phyloP scores from a whole-genome alignment of 2,329 filamentous ascomycete genomes.

The Hymenotorrendiella dingleyae region DNA sequence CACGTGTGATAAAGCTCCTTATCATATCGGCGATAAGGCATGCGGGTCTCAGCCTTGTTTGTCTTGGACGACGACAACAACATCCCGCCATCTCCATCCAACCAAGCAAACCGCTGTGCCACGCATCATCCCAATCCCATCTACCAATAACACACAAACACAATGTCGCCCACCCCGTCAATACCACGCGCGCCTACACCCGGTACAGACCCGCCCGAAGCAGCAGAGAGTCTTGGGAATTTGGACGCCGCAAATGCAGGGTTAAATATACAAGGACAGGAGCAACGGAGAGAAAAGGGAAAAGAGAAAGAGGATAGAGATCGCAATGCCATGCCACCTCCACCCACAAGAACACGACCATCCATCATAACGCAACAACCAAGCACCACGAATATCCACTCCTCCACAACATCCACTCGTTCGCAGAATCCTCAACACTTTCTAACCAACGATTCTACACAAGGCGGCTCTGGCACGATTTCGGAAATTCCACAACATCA shows the following conservation, averaged over 20 bases:
- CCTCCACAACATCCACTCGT: too few relatives aligned
- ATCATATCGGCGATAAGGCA: background rate
- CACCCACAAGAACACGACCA: background rate
- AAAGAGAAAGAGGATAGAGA: background rate
- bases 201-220: constrained; percentile 17
- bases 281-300: background rate
- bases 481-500: background rate
- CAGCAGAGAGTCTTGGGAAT: too few relatives aligned
- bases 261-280: background rate
- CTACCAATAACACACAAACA: background rate
- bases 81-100: background rate
- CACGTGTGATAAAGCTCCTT: background rate
- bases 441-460: too few relatives aligned
- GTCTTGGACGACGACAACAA: background rate
- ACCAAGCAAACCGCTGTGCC: too few relatives aligned
- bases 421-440: too few relatives aligned
- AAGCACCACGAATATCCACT: background rate
- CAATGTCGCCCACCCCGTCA: constrained; percentile 7
- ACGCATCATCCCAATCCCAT: background rate
- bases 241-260: too few relatives aligned
- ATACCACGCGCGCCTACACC: constrained; percentile 15
- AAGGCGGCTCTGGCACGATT: too few relatives aligned
- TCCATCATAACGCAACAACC: background rate
- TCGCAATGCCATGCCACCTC: constrained; percentile 3
- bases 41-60: background rate